Evolutionary conservation across 768 basidiomycete genomes (phyloP).

Genomic region (Daedalea quercina): DNA sequence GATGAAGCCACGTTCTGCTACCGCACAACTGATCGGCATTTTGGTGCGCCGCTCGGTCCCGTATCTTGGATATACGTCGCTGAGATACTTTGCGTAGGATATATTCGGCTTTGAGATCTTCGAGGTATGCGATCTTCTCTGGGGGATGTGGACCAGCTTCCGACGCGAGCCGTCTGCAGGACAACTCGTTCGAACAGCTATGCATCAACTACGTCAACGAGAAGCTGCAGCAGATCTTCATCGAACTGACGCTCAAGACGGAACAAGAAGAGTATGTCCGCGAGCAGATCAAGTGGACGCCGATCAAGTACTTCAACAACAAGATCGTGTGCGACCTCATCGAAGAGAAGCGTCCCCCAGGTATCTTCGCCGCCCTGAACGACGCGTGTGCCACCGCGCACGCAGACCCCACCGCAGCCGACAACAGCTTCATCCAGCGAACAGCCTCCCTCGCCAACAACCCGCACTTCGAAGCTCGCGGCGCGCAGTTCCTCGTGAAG

Average conservation of each 20-base stretch:
- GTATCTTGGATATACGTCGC: not conserved
- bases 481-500: slow-evolving; percentile 88
- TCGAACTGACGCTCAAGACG: slow-evolving; percentile 96
- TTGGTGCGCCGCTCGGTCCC: slow-evolving; percentile 42
- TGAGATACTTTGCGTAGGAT: slow-evolving; percentile 43
- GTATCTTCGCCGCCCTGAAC: slow-evolving; percentile 95
- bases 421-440: slow-evolving; percentile 94
- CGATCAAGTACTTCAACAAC: slow-evolving; percentile 98
- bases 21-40: slow-evolving; percentile 86
- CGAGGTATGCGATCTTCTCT: slow-evolving; percentile 43
- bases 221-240: slow-evolving; percentile 99
- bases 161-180: slow-evolving; percentile 34
- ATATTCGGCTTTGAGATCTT: slow-evolving; percentile 99
- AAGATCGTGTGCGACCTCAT: slow-evolving; percentile 98
- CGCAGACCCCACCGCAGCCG: slow-evolving; percentile 92
- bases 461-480: slow-evolving; percentile 92
- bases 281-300: slow-evolving; percentile 99
- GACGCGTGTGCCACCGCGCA: slow-evolving; percentile 99
- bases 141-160: not conserved
- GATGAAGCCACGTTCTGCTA: slow-evolving; percentile 78
- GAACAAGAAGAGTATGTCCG: slow-evolving; percentile 99
- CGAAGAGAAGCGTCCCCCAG: slow-evolving; percentile 92
- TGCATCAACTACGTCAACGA: slow-evolving; percentile 99
- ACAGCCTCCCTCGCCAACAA: slow-evolving; percentile 76
- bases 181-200: slow-evolving; percentile 94